phyloP scores from a whole-genome alignment of 1,284 basidiomycete species.

The Stygiomarasmius scandens region DNA sequence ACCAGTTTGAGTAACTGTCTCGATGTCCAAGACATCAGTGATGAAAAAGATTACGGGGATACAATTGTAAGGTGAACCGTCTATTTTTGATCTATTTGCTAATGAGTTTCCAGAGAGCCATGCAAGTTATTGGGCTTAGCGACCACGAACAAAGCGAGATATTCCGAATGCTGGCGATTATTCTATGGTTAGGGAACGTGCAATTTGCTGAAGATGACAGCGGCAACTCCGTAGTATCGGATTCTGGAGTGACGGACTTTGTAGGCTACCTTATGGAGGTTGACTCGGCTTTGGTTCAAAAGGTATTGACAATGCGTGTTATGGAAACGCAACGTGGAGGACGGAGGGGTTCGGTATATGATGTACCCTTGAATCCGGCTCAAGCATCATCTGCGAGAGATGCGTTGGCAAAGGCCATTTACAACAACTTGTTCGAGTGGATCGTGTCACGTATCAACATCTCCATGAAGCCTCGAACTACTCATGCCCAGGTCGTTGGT shows the following conservation, averaged over 20 bases:
- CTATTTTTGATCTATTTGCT: conserved; percentile 11
- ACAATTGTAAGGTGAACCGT: conserved; percentile 69
- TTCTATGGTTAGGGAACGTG: conserved; percentile 97
- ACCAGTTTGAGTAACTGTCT: conserved; percentile 92
- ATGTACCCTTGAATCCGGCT: conserved; percentile 93
- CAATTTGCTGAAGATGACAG: conserved; percentile 89
- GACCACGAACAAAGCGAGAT: conserved; percentile 90
- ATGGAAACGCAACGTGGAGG: conserved; percentile 95
- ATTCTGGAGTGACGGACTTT: conserved; percentile 93
- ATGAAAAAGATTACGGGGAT: conserved; percentile 84
- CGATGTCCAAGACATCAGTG: conserved; percentile 91
- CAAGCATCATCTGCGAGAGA: conserved; percentile 91
- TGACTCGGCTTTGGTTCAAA: conserved; percentile 79
- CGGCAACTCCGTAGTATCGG: conserved; percentile 83
- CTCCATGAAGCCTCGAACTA: conserved; percentile 88
- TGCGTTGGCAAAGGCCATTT: conserved; percentile 94
- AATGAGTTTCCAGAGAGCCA: conserved; percentile 70
- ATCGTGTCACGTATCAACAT: conserved; percentile 96
- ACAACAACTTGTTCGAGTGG: conserved; percentile 99
- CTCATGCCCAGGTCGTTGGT: conserved; percentile 87
- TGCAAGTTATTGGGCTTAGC: conserved; percentile 90
- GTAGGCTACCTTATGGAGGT: conserved; percentile 94
- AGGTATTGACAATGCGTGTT: conserved; percentile 83
- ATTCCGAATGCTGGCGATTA: conserved; percentile 88
- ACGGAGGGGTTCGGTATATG: conserved; percentile 91